phyloP scores from a whole-genome alignment of 2,329 filamentous ascomycete species.

The Botryotinia narcissicola region DNA sequence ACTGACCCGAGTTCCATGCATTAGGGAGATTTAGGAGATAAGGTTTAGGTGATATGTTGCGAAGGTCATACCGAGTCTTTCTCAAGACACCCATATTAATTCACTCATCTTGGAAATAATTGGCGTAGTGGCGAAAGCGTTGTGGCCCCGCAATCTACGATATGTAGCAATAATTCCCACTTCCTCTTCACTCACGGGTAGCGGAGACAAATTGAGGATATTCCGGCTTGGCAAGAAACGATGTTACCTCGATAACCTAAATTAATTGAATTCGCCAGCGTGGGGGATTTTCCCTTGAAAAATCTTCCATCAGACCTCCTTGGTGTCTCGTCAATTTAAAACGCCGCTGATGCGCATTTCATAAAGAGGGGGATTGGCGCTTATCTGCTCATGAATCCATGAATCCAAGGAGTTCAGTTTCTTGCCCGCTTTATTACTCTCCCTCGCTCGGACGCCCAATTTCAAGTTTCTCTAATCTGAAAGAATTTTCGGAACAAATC shows the following conservation, averaged over 20 bases:
- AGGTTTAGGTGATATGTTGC: background rate
- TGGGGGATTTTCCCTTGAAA: background rate
- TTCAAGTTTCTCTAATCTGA: background rate
- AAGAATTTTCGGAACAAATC: background rate
- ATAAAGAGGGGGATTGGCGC: conserved; percentile 11
- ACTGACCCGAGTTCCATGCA: conserved; percentile 5
- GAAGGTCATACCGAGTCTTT: background rate
- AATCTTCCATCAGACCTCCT: background rate
- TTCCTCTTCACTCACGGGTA: background rate
- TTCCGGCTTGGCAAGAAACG: conserved; percentile 12
- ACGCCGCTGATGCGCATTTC: conserved; percentile 4
- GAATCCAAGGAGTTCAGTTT: conserved; percentile 1
- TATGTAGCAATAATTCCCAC: conserved; percentile 2
- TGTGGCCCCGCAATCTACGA: conserved; percentile 11
- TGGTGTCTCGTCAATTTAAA: background rate
- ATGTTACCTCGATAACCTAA: conserved; percentile 4
- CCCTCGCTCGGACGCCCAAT: background rate
- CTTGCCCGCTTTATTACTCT: background rate
- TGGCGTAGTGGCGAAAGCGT: background rate
- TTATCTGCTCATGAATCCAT: conserved; percentile 12
- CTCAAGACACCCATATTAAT: background rate
- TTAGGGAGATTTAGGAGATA: conserved; percentile 6
- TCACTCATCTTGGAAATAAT: conserved; percentile 12
- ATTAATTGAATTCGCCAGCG: background rate
- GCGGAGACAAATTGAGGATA: background rate